phyloP scores from a whole-genome alignment of 208 protist species.

The Perkinsela sp. region DNA sequence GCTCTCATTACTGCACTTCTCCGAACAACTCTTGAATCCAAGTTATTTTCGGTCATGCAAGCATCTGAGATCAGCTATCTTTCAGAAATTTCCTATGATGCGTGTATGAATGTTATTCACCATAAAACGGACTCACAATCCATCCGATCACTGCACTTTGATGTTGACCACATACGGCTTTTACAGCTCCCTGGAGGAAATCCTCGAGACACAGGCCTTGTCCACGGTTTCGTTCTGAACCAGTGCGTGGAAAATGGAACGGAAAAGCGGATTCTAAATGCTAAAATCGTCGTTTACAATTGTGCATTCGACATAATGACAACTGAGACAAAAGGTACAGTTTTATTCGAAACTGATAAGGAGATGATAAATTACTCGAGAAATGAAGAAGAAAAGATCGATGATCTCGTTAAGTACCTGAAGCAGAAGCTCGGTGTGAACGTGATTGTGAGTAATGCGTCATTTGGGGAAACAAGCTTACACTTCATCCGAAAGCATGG shows the following conservation, averaged over 20 bases:
- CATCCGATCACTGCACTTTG: constrained; percentile 49
- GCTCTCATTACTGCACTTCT: constrained; percentile 33
- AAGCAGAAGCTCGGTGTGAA: constrained; percentile 75
- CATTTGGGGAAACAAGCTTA: constrained; percentile 88
- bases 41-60: constrained; percentile 26
- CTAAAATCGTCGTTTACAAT: constrained; percentile 91
- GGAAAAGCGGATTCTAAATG: constrained; percentile 67
- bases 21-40: constrained; percentile 60
- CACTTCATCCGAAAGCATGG: constrained; percentile 92
- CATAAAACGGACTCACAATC: constrained; percentile 31
- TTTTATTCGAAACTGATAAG: constrained; percentile 85
- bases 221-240: constrained; percentile 90
- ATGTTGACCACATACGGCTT: constrained; percentile 95
- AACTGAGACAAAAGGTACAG: constrained; percentile 93
- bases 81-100: constrained; percentile 69
- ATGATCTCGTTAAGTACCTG: constrained; percentile 84
- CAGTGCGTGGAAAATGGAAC: constrained; percentile 60
- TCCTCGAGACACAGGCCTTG: constrained; percentile 61
- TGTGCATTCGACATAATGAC: constrained; percentile 81
- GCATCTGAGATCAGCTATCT: constrained; percentile 83
- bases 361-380: constrained; percentile 83
- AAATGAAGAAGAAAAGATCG: constrained; percentile 87
- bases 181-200: constrained; percentile 88
- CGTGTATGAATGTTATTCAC: constrained; percentile 82
- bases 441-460: constrained; percentile 84